phyloP scores from a whole-genome alignment of 2,329 filamentous ascomycete genomes.

The Triangularia setosa region DNA sequence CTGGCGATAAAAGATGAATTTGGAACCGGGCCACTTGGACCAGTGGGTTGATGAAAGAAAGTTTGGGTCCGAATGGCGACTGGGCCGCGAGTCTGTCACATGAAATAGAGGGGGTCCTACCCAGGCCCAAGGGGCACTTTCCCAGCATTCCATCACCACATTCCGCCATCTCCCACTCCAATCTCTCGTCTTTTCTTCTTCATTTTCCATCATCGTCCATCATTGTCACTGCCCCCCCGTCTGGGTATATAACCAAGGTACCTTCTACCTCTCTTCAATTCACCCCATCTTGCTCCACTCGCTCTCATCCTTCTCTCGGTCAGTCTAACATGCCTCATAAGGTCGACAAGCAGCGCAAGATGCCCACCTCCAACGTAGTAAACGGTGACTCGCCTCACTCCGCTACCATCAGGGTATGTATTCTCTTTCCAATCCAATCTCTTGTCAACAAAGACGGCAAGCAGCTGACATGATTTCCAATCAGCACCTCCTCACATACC shows the following conservation, averaged over 20 bases:
- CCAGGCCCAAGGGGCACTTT: no score
- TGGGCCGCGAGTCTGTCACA: background rate
- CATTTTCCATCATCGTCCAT: background rate
- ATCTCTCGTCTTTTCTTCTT: background rate
- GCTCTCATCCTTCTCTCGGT: background rate
- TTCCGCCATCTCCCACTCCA: background rate
- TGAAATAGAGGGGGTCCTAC: background rate
- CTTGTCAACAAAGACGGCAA: background rate
- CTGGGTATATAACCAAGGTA: background rate
- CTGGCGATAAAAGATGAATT: background rate
- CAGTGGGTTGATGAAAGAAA: background rate
- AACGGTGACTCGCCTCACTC: conserved; percentile 6
- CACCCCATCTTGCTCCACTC: background rate
- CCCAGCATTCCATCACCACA: background rate
- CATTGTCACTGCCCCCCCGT: background rate
- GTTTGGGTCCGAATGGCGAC: background rate
- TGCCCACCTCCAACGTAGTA: conserved; percentile 6
- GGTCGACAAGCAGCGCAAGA: conserved; percentile 1
- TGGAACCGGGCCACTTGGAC: background rate
- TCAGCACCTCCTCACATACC: conserved; percentile 3
- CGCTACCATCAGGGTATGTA: background rate
- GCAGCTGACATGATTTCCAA: background rate
- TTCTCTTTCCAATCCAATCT: background rate
- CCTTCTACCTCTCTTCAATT: background rate
- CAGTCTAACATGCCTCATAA: conserved; percentile 8